Evolutionary conservation across 108 stramenopile genomes (phyloP), one percentile per base, ranked within the genome.

Genomic region (Fistulifera solaris): DNA sequence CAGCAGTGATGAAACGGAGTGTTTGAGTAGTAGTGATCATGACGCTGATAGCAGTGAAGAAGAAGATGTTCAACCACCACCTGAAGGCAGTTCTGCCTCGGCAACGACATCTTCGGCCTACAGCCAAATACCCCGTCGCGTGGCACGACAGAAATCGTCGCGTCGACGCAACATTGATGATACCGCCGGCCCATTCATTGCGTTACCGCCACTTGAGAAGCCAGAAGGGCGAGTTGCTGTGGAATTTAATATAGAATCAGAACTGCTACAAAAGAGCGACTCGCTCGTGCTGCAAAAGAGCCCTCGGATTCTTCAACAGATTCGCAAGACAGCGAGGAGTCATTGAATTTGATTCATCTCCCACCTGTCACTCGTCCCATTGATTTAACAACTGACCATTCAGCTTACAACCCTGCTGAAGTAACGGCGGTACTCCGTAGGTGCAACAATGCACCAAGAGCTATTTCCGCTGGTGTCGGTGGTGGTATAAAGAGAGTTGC

Each of bases 401-500:
- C 81, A 40, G 80, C 83, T 0, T 91, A 87, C 65, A 91, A 91
- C 61, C 78, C 80, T 12, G 76, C 80, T 1, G 89, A 91, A 68
- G 83, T 87, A 21, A 76, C 74, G 23, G 77, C 80, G 0, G 89
- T 91, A 11, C 65, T 80, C 18, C 71, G 72, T 31, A 76, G 89
- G 40, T 90, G 89, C 60, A 81, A 87, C 56, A 81, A 83, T 70
- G 85, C 83, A 24, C 89, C 85, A 12, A 68, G 77, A 27, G 83
- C 85, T 0, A 85, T 91, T 18, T 76, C 83, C 27, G 63, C 77
- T 22, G 75, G 83, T 38, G 68, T 81, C 4, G 79, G 77, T 17
- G 89, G 89, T 6, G 89, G 89, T 0, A 91, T 91, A 65, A 87
- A 85, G 56, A 72, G 89, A 28, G 89, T 91, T 17, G 89, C 89